Base-by-base conservation (phyloP, 2,329 filamentous ascomycete genomes). In the Phialophora verrucosa region DNA sequence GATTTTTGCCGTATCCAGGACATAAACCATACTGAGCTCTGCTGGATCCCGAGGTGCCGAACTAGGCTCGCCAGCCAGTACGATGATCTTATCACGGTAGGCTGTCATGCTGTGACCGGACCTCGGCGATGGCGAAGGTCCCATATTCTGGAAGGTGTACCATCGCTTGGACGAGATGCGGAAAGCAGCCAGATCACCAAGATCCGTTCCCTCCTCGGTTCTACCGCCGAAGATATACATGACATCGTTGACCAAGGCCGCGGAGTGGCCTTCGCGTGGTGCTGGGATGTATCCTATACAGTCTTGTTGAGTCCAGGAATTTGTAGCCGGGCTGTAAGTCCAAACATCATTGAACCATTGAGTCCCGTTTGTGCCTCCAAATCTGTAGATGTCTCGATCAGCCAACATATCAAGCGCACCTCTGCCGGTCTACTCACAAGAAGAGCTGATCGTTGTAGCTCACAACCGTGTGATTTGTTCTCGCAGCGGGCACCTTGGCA, bases 111-210 rank as follows among this genome's bases (percentile, higher is more conserved):
- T 97, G 78, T 99, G 95, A 1, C 95, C 95, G 17, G 94, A 98
- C 67, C 95, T 87, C 35, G 95, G 89, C 2, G 93, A 97, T 0
- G 95, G 95, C 0, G 93, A 96, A 2, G 93, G 93, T 0, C 95
- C 95, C 95, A 99, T 99, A 76, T 99, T 99, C 76, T 99, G 95
- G 79, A 99, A 99, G 42, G 95, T 99, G 78, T 98, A 99, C 95
- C 95, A 99, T 66, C 95, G 88, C 70, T 92, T 89, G 11, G 93
- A 93, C 0, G 90, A 88, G 73, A 91, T 91, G 58, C 88, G 85
- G 78, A 92, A 92, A 10, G 95, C 95, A 2, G 95, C 94, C 51
- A 99, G 84, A 78, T 99, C 95, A 38, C 94, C 95, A 3, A 99
- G 82, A 76, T 99, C 95, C 31, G 89, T 87, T 1, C 95, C 95